Evolutionary conservation across 1,284 basidiomycete genomes (phyloP).

Genomic region (Rhizoctonia solani): DNA sequence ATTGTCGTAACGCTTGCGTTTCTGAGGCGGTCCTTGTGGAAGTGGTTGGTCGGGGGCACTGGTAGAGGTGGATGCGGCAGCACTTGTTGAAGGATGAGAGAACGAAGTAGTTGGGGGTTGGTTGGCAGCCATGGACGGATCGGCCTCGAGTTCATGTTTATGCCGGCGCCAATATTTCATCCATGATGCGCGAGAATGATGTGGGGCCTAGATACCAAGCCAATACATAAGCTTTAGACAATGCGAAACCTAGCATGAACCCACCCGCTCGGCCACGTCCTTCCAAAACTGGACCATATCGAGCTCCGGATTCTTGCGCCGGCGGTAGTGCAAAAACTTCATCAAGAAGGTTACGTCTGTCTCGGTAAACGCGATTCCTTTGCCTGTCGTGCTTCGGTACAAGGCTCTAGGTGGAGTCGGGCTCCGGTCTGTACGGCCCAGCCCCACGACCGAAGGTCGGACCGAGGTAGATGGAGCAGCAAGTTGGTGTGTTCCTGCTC

Average conservation of each 20-base stretch:
- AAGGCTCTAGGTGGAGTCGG: slow-evolving; percentile 76
- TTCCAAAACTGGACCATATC: slow-evolving; percentile 87
- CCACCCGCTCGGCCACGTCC: slow-evolving; percentile 72
- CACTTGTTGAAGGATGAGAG: slow-evolving; percentile 42
- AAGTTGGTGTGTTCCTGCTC: slow-evolving; percentile 36
- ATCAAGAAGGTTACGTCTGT: slow-evolving; percentile 76
- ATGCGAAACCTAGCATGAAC: slow-evolving; percentile 37
- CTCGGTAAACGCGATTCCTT: slow-evolving; percentile 80
- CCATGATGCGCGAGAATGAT: slow-evolving; percentile 85
- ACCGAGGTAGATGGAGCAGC: slow-evolving; percentile 8
- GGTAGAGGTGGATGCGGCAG: slow-evolving; percentile 22
- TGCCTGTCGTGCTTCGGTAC: slow-evolving; percentile 79
- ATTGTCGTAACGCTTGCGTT: slow-evolving; percentile 80
- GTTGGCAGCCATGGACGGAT: slow-evolving; percentile 42
- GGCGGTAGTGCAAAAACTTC: slow-evolving; percentile 71
- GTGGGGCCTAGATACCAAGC: slow-evolving; percentile 60
- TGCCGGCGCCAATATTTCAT: slow-evolving; percentile 86
- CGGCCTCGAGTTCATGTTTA: slow-evolving; percentile 72
- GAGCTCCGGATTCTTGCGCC: slow-evolving; percentile 57
- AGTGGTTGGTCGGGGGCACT: slow-evolving; percentile 41
- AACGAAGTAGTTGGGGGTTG: slow-evolving; percentile 55
- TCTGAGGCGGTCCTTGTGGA: slow-evolving; percentile 62
- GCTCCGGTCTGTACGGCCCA: slow-evolving; percentile 55
- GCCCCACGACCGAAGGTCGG: not conserved
- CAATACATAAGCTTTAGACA: not conserved